Evolutionary conservation across 2,329 filamentous ascomycete species (phyloP), one percentile per base, ranked within the genome.

Genomic region (Aspergillus clavatus): DNA sequence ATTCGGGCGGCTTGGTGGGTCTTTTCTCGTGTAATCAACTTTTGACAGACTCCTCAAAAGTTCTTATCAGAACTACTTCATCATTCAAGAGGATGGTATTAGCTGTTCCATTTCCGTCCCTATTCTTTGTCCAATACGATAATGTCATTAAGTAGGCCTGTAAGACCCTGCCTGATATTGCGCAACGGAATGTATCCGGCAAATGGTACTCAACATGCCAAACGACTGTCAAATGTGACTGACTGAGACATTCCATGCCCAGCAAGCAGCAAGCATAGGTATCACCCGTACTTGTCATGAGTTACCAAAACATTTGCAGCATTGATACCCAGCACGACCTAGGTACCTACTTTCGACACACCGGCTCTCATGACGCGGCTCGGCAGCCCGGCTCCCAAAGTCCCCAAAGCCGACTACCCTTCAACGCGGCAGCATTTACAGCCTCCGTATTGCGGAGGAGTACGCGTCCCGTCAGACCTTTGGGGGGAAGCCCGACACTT

Each of bases 301-400:
- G 91, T 90, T 91, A 96, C 97, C 45, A 91, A 66, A 46, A 96
- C 81, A 66, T 98, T 98, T 57, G 98, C 89, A 44, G 87, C 86
- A 66, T 98, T 98, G 67, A 98, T 98, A 67, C 95, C 89, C 46
- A 98, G 73, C 50, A 94, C 65, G 63, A 95, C 79, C 71, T 75
- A 40, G n/a, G n/a, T n/a, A n/a, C 63, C 82, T 89, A 55, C 74
- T 85, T 68, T 87, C 81, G 5, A 84, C 68, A 4, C 81, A 71
- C 16, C 85, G 73, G 41, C 82, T 83, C 48, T 84, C 79, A 57
- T 74, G 75, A 45, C 75, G 49, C 4, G 48, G 41, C 7, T 62
- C 55, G 26, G 51, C 49, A 5, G 37, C 44, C 19, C 42, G 43
- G 2, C 54, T 7, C 42, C 44, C 8, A 54, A 51, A 2, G 52